These are phyloP conservation scores for Cadophora luteo-olivacea DNA, from an alignment of 2,329 filamentous ascomycete genomes.

Conservation along the genomic window DNA sequence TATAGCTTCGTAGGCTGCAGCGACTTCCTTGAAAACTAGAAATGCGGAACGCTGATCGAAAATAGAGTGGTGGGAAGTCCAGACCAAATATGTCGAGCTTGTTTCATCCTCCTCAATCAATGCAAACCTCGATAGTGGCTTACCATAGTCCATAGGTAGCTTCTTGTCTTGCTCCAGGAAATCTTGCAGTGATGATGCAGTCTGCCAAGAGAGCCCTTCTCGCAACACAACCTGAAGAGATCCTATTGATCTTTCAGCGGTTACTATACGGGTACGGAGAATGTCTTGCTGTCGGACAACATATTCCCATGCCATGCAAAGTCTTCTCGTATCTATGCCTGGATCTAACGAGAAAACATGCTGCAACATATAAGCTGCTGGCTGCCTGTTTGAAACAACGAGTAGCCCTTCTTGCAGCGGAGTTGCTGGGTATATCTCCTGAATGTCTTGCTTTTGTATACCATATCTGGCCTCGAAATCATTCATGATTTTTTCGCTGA, in stretches of 20 bases:
- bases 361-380: conserved; percentile 46
- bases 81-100: conserved; percentile 22
- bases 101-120: conserved; percentile 10
- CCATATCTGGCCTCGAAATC: conserved; percentile 14
- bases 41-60: conserved; percentile 27
- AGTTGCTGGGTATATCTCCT: conserved; percentile 48
- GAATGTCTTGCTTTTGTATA: conserved; percentile 15
- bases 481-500: conserved; percentile 8
- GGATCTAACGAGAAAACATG: conserved; percentile 10
- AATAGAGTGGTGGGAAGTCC: conserved; percentile 30
- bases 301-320: conserved; percentile 39
- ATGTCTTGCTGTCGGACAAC: conserved; percentile 38
- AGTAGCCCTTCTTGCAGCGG: conserved; percentile 49
- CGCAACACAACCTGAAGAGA: conserved; percentile 30
- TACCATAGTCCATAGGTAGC: conserved; percentile 12
- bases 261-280: conserved; percentile 45
- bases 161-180: conserved; percentile 19
- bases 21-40: neutral
- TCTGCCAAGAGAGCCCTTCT: conserved; percentile 16
- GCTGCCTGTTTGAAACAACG: conserved; percentile 42
- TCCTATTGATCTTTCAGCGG: conserved; percentile 3
- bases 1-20: conserved; percentile 7
- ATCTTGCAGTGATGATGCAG: conserved; percentile 26
- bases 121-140: conserved; percentile 20
- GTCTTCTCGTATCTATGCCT: conserved; percentile 31